Evolutionary conservation across 805 yeast species (phyloP).

Genomic region (Vanderwaltozyma yarrowii): DNA sequence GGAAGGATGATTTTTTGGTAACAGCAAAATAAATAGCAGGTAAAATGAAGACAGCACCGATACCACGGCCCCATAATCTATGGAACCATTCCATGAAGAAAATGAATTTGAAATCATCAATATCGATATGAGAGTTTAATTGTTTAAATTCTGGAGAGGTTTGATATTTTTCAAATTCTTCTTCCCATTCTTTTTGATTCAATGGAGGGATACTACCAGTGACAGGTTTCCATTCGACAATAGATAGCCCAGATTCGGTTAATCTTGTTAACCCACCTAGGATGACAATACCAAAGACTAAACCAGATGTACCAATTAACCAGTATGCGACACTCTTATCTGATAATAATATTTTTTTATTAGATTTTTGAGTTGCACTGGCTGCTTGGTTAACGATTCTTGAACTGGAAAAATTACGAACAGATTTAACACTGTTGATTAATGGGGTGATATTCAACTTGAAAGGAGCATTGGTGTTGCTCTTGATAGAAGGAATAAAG

Average conservation of each 20-base stretch:
- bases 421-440: no score
- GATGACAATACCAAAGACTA: constrained; percentile 93
- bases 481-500: background rate
- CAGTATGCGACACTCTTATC: constrained; percentile 70
- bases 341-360: constrained; percentile 14
- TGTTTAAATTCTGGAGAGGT: constrained; percentile 86
- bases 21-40: constrained; percentile 81
- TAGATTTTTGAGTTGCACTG: background rate
- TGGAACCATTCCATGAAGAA: constrained; percentile 98
- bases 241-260: constrained; percentile 91
- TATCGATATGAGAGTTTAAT: constrained; percentile 67
- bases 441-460: background rate
- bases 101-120: constrained; percentile 91
- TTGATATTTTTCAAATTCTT: constrained; percentile 70
- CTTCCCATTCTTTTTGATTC: constrained; percentile 71
- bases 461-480: no score
- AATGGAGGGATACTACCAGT: constrained; percentile 92
- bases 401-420: constrained; percentile 8
- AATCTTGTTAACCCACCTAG: constrained; percentile 92
- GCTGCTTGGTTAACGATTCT: constrained; percentile 7
- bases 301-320: constrained; percentile 75
- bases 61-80: constrained; percentile 81
- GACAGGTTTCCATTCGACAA: constrained; percentile 98
- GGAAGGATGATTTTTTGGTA: constrained; percentile 52
- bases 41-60: constrained; percentile 70